Percentiles rank a stretch among this genome's conserved stretches.
Evolutionary conservation across 2,329 filamentous ascomycete genomes (phyloP).

Genomic region (Mariannaea elegans): DNA sequence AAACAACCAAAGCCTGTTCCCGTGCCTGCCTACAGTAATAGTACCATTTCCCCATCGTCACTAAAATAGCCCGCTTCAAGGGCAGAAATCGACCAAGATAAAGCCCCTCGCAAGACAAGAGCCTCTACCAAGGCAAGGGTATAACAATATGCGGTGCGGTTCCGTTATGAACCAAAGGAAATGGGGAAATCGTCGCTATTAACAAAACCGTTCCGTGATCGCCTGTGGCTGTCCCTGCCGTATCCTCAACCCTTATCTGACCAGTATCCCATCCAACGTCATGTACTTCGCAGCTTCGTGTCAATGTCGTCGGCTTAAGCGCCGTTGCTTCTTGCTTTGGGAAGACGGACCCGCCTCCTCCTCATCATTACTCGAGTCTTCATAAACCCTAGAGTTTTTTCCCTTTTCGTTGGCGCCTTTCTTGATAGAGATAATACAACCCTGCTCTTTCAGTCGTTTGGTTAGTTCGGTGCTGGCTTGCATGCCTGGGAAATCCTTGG

Average conservation of each 20-base stretch:
- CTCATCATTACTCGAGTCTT: constrained; percentile 57
- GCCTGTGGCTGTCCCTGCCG: constrained; percentile 18
- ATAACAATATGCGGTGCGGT: constrained; percentile 20
- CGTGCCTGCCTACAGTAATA: neutral
- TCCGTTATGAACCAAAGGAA: neutral
- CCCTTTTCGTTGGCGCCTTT: constrained; percentile 77
- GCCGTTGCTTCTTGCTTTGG: constrained; percentile 36
- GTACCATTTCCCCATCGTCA: neutral
- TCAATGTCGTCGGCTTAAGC: constrained; percentile 28
- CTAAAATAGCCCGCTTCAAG: neutral
- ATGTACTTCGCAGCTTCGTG: constrained; percentile 2
- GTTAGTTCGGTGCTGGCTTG: constrained; percentile 78
- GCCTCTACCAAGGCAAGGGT: constrained; percentile 26
- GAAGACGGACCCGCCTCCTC: constrained; percentile 39
- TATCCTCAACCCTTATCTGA: constrained; percentile 19
- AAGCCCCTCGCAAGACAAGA: constrained; percentile 10
- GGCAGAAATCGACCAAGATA: neutral
- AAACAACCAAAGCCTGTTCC: too few species aligned
- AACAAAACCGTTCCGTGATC: constrained; percentile 4
- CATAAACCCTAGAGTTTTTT: constrained; percentile 46
- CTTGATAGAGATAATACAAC: constrained; percentile 85
- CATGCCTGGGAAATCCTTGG: constrained; percentile 90
- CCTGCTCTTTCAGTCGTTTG: constrained; percentile 78
- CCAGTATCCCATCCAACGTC: constrained; percentile 26
- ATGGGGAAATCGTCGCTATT: neutral